These are phyloP conservation scores for Letharia lupina DNA, from an alignment of 495 filamentous ascomycete species.

Conservation along the genomic window DNA sequence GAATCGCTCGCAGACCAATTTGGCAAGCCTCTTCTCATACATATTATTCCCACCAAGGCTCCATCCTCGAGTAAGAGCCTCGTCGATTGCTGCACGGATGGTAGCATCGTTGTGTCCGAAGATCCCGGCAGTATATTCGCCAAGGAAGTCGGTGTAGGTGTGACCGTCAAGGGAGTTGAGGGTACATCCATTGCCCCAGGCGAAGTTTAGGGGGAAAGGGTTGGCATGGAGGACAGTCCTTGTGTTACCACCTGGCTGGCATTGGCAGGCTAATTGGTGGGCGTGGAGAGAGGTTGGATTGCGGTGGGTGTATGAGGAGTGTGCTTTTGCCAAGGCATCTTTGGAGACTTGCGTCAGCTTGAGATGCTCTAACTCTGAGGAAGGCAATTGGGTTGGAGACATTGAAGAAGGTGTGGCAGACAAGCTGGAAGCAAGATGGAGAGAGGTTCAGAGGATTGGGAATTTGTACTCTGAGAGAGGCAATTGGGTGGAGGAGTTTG, in stretches of 20 bases:
- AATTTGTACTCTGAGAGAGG: neutral
- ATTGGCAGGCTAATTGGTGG: conserved; percentile 27
- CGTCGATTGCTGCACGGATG: conserved; percentile 31
- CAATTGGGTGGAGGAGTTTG: no score
- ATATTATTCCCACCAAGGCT: conserved; percentile 30
- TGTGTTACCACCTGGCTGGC: conserved; percentile 55
- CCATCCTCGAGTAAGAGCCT: conserved; percentile 26
- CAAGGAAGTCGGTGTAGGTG: conserved; percentile 38
- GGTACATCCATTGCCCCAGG: conserved; percentile 32
- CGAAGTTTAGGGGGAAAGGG: conserved; percentile 48
- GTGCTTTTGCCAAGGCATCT: conserved; percentile 7
- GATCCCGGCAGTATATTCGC: conserved; percentile 39
- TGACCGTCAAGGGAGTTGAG: conserved; percentile 38
- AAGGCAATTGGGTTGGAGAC: neutral
- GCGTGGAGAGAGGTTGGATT: conserved; percentile 11
- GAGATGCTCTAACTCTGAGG: neutral
- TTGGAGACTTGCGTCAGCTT: neutral
- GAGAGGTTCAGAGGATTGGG: neutral
- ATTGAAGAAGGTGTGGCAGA: neutral
- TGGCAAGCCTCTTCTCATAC: conserved; percentile 29
- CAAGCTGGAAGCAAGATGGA: neutral
- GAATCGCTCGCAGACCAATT: conserved; percentile 26
- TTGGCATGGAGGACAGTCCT: conserved; percentile 47
- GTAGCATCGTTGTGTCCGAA: conserved; percentile 39
- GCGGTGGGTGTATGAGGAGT: neutral